Evolutionary conservation across 2,329 filamentous ascomycete species (phyloP).

Genomic region (Fusarium staphyleae): DNA sequence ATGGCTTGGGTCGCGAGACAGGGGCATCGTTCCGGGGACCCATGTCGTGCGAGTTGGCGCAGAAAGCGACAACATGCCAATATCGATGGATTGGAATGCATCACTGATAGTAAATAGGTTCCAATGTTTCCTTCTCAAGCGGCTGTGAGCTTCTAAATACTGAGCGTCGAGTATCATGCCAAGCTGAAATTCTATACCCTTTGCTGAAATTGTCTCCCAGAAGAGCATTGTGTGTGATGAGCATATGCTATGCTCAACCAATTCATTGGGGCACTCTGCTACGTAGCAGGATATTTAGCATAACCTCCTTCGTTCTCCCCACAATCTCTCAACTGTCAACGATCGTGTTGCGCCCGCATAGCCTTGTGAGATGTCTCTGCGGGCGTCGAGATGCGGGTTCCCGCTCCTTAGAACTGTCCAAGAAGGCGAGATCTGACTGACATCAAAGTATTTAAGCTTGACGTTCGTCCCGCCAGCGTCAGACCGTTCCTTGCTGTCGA

Average conservation of each 20-base stretch:
- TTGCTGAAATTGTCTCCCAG: too few relatives aligned
- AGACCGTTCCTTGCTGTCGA: constrained; percentile 5
- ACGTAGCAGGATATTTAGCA: neutral
- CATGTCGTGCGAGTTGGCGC: constrained; percentile 8
- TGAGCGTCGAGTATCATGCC: neutral
- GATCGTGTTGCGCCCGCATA: constrained; percentile 42
- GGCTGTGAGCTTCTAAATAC: neutral
- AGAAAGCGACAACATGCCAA: neutral
- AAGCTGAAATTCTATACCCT: too few relatives aligned
- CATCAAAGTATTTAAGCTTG: constrained; percentile 39
- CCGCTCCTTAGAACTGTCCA: constrained; percentile 24
- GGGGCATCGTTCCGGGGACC: constrained; percentile 9
- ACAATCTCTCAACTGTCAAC: constrained; percentile 23
- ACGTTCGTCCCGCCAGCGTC: constrained; percentile 25
- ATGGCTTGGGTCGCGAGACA: constrained; percentile 20
- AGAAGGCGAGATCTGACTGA: constrained; percentile 25
- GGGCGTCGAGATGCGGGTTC: constrained; percentile 44
- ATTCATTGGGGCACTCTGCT: neutral
- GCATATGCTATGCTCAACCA: neutral
- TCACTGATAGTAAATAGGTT: neutral
- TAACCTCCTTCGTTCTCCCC: constrained; percentile 18
- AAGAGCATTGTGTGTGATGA: neutral
- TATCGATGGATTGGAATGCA: neutral
- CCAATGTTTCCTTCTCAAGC: neutral
- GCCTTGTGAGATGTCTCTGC: constrained; percentile 38